Base-by-base conservation (phyloP, 495 filamentous ascomycete species). In the Parathielavia hyrcaniae region DNA sequence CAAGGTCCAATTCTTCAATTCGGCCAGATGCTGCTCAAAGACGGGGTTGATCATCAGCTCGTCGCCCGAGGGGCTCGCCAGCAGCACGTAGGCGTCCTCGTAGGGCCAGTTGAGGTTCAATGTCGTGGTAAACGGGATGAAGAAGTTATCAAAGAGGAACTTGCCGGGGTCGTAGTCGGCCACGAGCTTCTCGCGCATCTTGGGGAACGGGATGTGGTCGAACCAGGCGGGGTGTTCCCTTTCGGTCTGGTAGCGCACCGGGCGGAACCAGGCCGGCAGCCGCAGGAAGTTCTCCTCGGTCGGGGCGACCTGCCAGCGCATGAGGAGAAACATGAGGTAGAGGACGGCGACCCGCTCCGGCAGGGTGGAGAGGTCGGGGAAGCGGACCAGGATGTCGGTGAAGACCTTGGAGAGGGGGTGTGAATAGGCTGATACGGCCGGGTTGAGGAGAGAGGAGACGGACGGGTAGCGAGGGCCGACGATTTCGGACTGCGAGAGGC, bases 391-490 rank as follows among this genome's bases (percentile, higher is more conserved):
- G 58, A 93, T 88, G 67, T 92, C 89, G 23, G 86, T 90, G 64
- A 92, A 87, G 10, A 93, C 82, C 61, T 86, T 88, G 19, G 87
- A 90, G 2, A 92, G 75, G 0, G 87, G 86, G 64, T 92, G 88
- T 3, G 84, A 83, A 61, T 79, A 75, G 8, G 70, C 67, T 59
- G 75, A 77, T 36, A 75, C 73, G 49, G 84, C 75, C 0, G 87
- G 86, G 64, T 89, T 85, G 17, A 91, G 77, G 10, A 92, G 75
- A 2, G 86, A 84, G 1, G 85, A 84, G 51, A 92, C 81, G 56
- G 83, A 87, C 8, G 89, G 89, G 64, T 91, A 90, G 8, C 77
- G 72, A 8, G 88, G 89, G 4, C 88, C 89, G 19, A 86, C 73
- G 16, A 91, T 75, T 50, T 84, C 81, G 52, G 81, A 73, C 17